A percentile compares a stretch with the other conserved stretches of the same genome.
Conservation (phyloP, 768 basidiomycete species). For the Termitomyces sp. region DNA sequence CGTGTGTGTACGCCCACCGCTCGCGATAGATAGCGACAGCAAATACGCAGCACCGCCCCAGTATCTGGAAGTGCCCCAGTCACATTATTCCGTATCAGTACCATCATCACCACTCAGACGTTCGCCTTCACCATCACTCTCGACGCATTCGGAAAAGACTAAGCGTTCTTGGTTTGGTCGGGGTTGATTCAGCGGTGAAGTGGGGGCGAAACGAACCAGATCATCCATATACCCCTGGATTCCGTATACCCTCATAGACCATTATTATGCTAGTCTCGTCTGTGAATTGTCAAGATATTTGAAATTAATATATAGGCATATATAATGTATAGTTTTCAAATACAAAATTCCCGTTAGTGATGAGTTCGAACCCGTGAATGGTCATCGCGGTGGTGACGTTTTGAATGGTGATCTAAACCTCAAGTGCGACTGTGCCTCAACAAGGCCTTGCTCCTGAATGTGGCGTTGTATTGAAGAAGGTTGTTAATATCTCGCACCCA, state of each 20-base stretch:
- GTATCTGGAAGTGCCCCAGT: slow-evolving; percentile 35
- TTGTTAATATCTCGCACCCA: slow-evolving; percentile 99
- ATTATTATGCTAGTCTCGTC: too few species aligned
- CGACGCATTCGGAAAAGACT: slow-evolving; percentile 10
- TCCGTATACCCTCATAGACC: not conserved
- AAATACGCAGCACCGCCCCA: slow-evolving; percentile 38
- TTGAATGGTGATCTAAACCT: slow-evolving; percentile 4
- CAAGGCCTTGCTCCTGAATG: slow-evolving; percentile 88
- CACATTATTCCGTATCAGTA: slow-evolving; percentile 19
- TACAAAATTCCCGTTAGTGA: not conserved
- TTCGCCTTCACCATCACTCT: slow-evolving; percentile 17
- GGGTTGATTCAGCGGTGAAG: not conserved
- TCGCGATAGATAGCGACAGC: slow-evolving; percentile 17
- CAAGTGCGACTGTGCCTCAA: slow-evolving; percentile 69
- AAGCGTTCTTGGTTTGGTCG: slow-evolving; percentile 16
- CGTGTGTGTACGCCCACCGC: slow-evolving; percentile 32
- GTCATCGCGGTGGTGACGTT: not conserved
- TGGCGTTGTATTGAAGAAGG: slow-evolving; percentile 90
- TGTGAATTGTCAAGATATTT: not conserved
- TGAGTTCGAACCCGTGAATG: not conserved
- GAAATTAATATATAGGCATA: not conserved
- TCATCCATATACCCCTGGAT: not conserved
- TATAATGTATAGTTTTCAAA: not conserved
- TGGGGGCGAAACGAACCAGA: not conserved
- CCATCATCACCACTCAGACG: slow-evolving; percentile 20